Base-by-base conservation (phyloP, 768 basidiomycete genomes). In the Multifurca ochricompacta region DNA sequence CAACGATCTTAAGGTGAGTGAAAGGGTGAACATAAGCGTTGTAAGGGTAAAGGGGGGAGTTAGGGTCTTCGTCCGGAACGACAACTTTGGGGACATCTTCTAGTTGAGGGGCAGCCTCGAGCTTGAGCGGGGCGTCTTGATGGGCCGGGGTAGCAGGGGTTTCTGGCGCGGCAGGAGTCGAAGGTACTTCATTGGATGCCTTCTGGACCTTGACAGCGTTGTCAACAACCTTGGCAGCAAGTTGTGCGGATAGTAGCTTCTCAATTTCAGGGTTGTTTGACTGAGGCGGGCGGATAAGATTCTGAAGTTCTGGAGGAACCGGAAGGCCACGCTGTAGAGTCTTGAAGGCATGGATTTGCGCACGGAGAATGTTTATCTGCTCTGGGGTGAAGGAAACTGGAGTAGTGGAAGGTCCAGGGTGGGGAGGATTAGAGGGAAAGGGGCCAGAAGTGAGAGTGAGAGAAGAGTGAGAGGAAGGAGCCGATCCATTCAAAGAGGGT, bases 21-120 rank as follows among this genome's bases (percentile, higher is more conserved):
- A 94, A 86, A 11, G 93, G 93, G 63, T 92, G 81, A 27, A 79
- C 77, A 66, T 82, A 94, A 18, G 93, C 85, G 67, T 95, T 95
- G 73, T 93, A 94, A 2, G 93, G 93, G 63, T 94, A 92, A 55
- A 94, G 83, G 36, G 81, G 80, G 0, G 91, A 92, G 53, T 80
- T 75, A 48, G 79, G 72, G 66, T 94, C 81, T 65, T 87, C 86
- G 57, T 95, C 91, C 28, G 88, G 73, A 69, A 82, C 83, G 5
- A 82, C 80, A 0, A 82, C 85, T 59, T 85, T 85, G 23, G 89
- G 84, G 42, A 84, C 65, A 58, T 86, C 81, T 50, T 83, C 77
- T 6, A 80, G 68, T 32, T 75, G 66, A 10, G 73, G 65, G 1
- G 60, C 30, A 34, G 85, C 82, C 60, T 87, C 85, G 16, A 77